Evolutionary conservation across 257 asterid species (phyloP).

Genomic region (Galeopsis tetrahit): DNA sequence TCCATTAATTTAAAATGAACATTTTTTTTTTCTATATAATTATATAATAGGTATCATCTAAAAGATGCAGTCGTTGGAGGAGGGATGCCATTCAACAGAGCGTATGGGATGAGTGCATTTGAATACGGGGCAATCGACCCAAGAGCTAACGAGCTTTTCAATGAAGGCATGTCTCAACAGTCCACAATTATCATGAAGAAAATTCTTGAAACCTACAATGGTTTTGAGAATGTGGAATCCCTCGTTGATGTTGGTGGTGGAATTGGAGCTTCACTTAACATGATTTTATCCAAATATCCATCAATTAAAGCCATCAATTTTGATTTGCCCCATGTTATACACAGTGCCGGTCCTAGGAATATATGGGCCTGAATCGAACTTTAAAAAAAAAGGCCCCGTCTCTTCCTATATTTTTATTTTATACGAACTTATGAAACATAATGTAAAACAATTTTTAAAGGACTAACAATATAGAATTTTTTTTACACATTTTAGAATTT

Average conservation of each 20-base stretch:
- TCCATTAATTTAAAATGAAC: too few species aligned
- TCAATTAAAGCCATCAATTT: conserved; percentile 38
- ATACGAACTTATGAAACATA: too few species aligned
- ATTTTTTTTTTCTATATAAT: too few species aligned
- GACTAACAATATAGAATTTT: too few species aligned
- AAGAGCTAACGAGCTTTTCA: conserved; percentile 34
- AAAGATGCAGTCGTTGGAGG: conserved; percentile 57
- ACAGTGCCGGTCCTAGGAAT: too few species aligned
- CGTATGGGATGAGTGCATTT: conserved; percentile 45
- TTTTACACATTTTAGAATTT: too few species aligned
- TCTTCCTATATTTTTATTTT: too few species aligned
- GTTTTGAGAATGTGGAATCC: conserved; percentile 42
- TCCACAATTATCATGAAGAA: conserved; percentile 39
- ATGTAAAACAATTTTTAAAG: too few species aligned
- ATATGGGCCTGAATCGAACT: too few species aligned
- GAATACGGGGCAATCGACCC: conserved; percentile 39
- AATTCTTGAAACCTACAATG: conserved; percentile 41
- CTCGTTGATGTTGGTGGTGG: conserved; percentile 68
- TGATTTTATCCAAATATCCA: conserved; percentile 42
- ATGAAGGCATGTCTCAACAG: conserved; percentile 40
- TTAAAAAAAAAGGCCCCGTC: too few species aligned
- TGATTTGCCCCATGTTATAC: conserved; percentile 58
- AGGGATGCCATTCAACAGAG: conserved; percentile 45
- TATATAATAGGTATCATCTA: conserved; percentile 39
- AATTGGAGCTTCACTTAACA: conserved; percentile 39